Evolutionary conservation across 441 rosid species (phyloP).

Genomic region (Daphne laureola): DNA sequence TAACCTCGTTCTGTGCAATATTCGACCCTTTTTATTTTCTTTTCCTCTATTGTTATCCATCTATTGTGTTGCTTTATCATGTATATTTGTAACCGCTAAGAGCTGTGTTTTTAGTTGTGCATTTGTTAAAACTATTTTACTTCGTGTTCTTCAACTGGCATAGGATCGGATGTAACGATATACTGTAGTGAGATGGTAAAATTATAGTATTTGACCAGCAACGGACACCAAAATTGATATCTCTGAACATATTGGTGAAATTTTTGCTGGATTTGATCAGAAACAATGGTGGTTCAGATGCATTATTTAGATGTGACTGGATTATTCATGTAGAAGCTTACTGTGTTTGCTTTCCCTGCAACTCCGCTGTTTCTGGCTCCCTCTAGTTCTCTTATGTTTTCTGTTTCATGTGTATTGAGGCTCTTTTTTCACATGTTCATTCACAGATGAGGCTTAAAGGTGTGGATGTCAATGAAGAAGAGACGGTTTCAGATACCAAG

Average conservation of each 20-base stretch:
- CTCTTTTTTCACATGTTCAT: slow-evolving; percentile 1
- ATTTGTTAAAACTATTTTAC: background rate
- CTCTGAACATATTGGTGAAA: too few relatives aligned
- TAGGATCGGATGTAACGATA: too few relatives aligned
- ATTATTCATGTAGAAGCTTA: too few relatives aligned
- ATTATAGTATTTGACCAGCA: too few relatives aligned
- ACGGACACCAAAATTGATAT: too few relatives aligned
- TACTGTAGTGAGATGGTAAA: too few relatives aligned
- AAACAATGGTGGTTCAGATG: too few relatives aligned
- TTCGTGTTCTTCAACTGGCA: background rate
- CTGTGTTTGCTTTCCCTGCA: slow-evolving; percentile 8
- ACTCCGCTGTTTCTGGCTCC: background rate
- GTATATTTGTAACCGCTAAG: background rate
- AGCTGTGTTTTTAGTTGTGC: background rate
- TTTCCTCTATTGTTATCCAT: background rate
- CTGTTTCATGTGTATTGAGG: slow-evolving; percentile 8
- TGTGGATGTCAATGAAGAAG: slow-evolving; percentile 69
- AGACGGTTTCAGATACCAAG: slow-evolving; percentile 69
- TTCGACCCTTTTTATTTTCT: background rate
- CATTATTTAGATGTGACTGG: too few relatives aligned
- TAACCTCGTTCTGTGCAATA: background rate
- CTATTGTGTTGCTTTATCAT: background rate
- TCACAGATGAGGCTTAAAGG: slow-evolving; percentile 74
- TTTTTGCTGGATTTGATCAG: too few relatives aligned
- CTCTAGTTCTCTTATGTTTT: background rate